Evolutionary conservation across 306 rosid genomes (phyloP), one percentile per base, ranked within the genome.

Genomic region (Vigna reflexopilosa): DNA sequence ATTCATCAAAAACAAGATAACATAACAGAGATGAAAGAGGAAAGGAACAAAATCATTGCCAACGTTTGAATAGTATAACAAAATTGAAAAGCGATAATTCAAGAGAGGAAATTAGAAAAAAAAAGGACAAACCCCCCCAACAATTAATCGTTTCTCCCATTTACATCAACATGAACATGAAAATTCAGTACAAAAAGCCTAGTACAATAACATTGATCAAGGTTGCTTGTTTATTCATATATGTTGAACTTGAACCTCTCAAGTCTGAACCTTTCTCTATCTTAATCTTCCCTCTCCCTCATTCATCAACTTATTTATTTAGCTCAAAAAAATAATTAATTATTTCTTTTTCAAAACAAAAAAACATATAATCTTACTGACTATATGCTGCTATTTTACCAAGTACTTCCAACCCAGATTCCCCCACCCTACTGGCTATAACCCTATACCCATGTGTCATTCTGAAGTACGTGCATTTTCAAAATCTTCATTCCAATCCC

Each of bases 251-350:
- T 79, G 83, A 87, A 64, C 73, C 75, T 81, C 47, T 44, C 48
- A 44, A 67, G 44, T 44, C 73, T 69, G 38, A 82, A 79, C 55
- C 77, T 62, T 24, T 19, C 83, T 57, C 64, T 61, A 67, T 64
- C 77, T 69, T 56, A 56, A 75, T 40, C 66, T 73, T 55, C 51
- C 80, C 49, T 64, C 83, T 10, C 51, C 44, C 61, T 55, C 61
- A 6, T 78, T 80, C 65, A 44, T 80, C 66, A 72, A 66, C 85
- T 90, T 88, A 88, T 86, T 92, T 84, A 83, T 81, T 76, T 84
- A 64, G 74, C 89, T 70, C 73, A 79, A 76, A 89, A 89, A 87
- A 90, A 78, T 84, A 85, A 88, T 86, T 83, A 84, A 83, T 85
- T 88, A 82, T 76, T 59, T 62, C 67, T 81, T 22, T 9, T 67